Conservation (phyloP, 805 yeast genomes). For the Jamesozyma piceae region DNA sequence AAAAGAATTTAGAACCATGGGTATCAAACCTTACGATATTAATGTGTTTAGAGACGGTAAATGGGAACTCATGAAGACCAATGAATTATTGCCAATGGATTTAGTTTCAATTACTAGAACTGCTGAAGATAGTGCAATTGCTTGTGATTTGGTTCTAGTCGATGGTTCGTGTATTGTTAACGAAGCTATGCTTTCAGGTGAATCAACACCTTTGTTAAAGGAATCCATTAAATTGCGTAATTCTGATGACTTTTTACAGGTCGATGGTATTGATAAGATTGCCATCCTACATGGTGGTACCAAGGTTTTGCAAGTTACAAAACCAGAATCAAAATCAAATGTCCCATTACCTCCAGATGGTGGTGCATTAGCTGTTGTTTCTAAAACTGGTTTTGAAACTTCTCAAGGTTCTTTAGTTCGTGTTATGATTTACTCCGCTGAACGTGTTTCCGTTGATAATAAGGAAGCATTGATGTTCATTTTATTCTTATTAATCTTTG, state of each 20-base stretch:
- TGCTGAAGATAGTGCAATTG: slow-evolving; percentile 81
- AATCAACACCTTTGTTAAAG: slow-evolving; percentile 90
- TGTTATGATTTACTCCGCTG: slow-evolving; percentile 94
- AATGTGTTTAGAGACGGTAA: slow-evolving; percentile 58
- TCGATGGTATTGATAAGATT: slow-evolving; percentile 82
- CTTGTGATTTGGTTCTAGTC: slow-evolving; percentile 80
- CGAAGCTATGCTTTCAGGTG: slow-evolving; percentile 98
- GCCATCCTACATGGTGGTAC: slow-evolving; percentile 92
- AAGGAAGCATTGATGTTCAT: slow-evolving; percentile 90
- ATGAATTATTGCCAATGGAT: slow-evolving; percentile 83
- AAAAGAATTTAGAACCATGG: slow-evolving; percentile 95
- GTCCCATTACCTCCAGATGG: slow-evolving; percentile 72
- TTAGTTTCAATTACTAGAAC: slow-evolving; percentile 81
- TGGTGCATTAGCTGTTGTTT: slow-evolving; percentile 85
- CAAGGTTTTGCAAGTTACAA: slow-evolving; percentile 81
- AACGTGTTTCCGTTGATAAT: slow-evolving; percentile 92
- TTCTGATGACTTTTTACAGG: slow-evolving; percentile 50
- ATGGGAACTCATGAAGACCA: slow-evolving; percentile 66
- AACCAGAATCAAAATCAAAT: slow-evolving; percentile 42
- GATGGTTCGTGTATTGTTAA: slow-evolving; percentile 93
- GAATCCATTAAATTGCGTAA: slow-evolving; percentile 87
- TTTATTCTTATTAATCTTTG: slow-evolving; percentile 79
- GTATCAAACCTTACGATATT: slow-evolving; percentile 80
- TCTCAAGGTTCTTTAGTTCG: slow-evolving; percentile 95
- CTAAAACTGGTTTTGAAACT: slow-evolving; percentile 96